Base-by-base conservation (phyloP, 257 asterid genomes). In the Prunella vulgaris region DNA sequence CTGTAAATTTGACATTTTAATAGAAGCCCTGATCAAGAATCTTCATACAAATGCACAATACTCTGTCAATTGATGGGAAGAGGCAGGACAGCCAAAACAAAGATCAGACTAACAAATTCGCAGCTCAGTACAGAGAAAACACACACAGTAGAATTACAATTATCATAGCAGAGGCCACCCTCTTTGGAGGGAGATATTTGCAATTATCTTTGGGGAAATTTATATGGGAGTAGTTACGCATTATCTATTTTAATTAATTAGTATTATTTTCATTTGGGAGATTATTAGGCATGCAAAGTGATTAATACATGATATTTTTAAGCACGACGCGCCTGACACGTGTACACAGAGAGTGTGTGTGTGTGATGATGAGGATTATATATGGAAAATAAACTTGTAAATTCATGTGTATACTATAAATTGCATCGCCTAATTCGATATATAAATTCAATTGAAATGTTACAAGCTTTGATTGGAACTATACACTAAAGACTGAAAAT, bases 1-100 rank as follows among this genome's bases (percentile, higher is more conserved):
- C 46, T 60, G 76, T 66, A 75, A 82, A 80, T 85, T 64, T 76
- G 82, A 64, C 93, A 88, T 88, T 69, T 83, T 84, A 75, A 71
- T 28, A 38, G 9, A 52, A 18, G 33, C 84, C 83, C 74, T 81
- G 83, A 73, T 59, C 22, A 44, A 22, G 65, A 80, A 69, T 81
- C 83, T 74, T 85, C 88, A 82, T 87, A 83, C 78, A 87, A 80
- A 79, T 37, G 75, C 74, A 54, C 35, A 73, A 61, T 52, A 51
- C 53, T 57, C 18, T 58, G 60, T 51, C 60, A 74, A 60, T 49
- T 37, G 74, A 60, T 37, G 74, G 74, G 74, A 61, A 60, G 32
- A 42, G 14, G 51, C 49, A 60, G 57, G 58, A 70, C 35, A 61
- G 63, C 33, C 54, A 61, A 64, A 46, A 49, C 33, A 65, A 25